Evolutionary conservation across 2,329 filamentous ascomycete genomes (phyloP), one percentile per base, ranked within the genome.

Genomic region (Xylariaceae sp.): DNA sequence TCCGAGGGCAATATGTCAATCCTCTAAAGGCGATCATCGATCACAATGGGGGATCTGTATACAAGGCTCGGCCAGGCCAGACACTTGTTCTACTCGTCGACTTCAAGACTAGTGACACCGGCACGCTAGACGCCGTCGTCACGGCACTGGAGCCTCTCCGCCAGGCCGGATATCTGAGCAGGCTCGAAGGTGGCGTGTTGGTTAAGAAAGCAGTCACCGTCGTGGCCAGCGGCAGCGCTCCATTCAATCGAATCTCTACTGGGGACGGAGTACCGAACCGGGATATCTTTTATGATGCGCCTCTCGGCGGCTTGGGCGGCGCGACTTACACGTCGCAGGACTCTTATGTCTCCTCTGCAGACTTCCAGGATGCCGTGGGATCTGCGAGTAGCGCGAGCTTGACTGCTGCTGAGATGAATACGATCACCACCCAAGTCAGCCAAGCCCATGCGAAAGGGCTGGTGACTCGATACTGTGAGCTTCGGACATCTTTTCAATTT

Each of bases 391-490:
- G 56, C 26, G 59, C 53, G 3, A 60, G 36, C 19, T 60, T 66
- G 43, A 62, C 66, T 8, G 24, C 48, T 26, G 56, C 46, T 14
- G 49, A 62, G 41, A 57, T 58, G 50, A 37, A 14, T 17, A 53
- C 39, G 2, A 53, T 64, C n/a, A 53, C 24, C 11, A 49, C 37
- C 11, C 65, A 71, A 11, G 69, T 67, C 26, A 19, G 33, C 34
- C 55, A 52, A 9, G 69, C 69, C 7, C 69, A 71, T 45, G 53
- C 52, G 2, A 65, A 57, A 11, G 66, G 68, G 2, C 54, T 71
- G 4, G 66, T 64, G 9, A 66, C 68, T 41, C 66, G 68, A 56
- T 70, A 69, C 50, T 71, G 69, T 69, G 46, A 69, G 68, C 68
- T 54, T 37, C 6, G 23, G 36, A 28, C 4, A 19, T n/a, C 11